Evolutionary conservation across 257 asterid species (phyloP).

Genomic region (Catharanthus roseus): DNA sequence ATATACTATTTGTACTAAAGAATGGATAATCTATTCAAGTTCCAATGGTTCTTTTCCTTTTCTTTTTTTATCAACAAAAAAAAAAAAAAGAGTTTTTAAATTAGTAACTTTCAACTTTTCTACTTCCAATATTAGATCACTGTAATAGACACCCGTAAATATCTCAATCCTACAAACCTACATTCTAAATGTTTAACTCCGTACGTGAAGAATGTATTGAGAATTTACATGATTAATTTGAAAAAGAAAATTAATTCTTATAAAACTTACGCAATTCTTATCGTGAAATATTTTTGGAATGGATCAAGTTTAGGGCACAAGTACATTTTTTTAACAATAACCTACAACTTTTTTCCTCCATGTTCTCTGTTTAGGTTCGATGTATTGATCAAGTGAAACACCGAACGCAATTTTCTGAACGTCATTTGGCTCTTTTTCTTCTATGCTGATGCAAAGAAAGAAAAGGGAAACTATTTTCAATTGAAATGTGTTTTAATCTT

Average conservation of each 20-base stretch:
- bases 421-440: background rate
- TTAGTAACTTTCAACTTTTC: too few species aligned
- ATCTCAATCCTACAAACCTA: too few species aligned
- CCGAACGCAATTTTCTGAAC: background rate
- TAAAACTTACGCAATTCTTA: background rate
- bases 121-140: too few species aligned
- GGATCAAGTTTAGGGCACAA: too few species aligned
- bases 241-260: too few species aligned
- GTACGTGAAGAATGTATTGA: too few species aligned
- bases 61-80: background rate
- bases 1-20: too few species aligned
- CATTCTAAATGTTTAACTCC: too few species aligned
- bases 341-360: background rate
- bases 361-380: background rate
- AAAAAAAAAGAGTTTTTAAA: background rate
- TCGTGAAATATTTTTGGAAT: too few species aligned
- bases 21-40: background rate
- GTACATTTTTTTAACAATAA: too few species aligned
- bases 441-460: background rate
- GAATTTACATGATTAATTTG: too few species aligned
- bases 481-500: background rate
- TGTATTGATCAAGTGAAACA: background rate
- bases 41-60: background rate
- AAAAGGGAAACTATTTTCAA: background rate
- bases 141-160: too few species aligned